Base-by-base conservation (phyloP, 805 yeast species). In the Schwanniomyces polymorphus region DNA sequence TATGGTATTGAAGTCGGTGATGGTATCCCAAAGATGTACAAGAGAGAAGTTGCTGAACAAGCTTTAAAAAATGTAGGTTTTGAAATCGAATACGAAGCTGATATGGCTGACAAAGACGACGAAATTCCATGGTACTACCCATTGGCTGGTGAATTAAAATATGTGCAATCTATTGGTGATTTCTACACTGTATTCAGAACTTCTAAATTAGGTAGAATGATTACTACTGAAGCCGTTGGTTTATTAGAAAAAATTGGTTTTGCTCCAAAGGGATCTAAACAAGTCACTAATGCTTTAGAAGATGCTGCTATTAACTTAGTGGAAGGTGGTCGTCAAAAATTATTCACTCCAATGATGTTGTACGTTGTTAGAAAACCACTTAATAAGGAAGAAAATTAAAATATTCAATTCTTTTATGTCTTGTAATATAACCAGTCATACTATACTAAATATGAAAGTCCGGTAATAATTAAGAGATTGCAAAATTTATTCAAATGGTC, bases 1-100 rank as follows among this genome's bases (percentile, higher is more conserved):
- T 92, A 92, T 71, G 98, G 97, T 67, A 94, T 94, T 58, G 99
- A 94, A 76, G 81, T 92, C 53, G 99, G 99, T 65, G 97, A 94
- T 67, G 99, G 99, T 74, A 94, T 94, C 60, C 98, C 99, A 65
- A 91, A 92, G 76, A 94, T 94, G 99, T 90, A 80, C 80, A 70
- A 76, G 59, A 81, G 83, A 53, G 80, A 83, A 53, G 97, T 89
- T 59, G 99, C 99, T 31, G 86, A 84, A 66, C 72, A 86, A 48
- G 98, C 98, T 25, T 79, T 94, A 61, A 78, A 81, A 67, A 78
- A 76, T 41, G 97, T 89, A 54, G 99, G 99, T 11, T 94, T 94
- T 67, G 86, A 88, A 59, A 74, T 94, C 55, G 79, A 80, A 61
- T 80, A 80, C 64, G 82, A 82, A 68, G 75, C 77, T 58, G 99